Percentiles rank a stretch among this genome's conserved stretches.
Evolutionary conservation across 2,329 filamentous ascomycete species (phyloP).

Genomic region (Blastomyces percursus): DNA sequence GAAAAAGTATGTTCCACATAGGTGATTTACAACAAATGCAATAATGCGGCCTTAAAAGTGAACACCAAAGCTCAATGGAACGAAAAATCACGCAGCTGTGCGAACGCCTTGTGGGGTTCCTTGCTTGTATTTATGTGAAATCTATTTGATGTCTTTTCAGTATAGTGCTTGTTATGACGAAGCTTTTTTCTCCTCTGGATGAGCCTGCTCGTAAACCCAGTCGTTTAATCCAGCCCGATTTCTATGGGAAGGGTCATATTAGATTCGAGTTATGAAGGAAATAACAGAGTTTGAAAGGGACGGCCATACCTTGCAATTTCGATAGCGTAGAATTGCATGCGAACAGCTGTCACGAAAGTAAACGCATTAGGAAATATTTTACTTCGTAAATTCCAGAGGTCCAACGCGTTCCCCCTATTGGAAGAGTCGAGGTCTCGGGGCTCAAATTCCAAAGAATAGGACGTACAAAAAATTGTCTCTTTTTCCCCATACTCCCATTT

Average conservation of each 20-base stretch:
- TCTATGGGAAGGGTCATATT: slow-evolving; percentile 29
- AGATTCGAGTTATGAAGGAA: not conserved
- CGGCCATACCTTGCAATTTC: slow-evolving; percentile 55
- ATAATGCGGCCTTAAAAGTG: too few relatives aligned
- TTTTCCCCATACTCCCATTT: slow-evolving; percentile 78
- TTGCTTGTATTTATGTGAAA: too few relatives aligned
- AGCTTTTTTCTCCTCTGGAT: slow-evolving; percentile 33
- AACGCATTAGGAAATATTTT: not conserved
- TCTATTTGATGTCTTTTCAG: not conserved
- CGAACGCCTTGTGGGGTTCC: too few relatives aligned
- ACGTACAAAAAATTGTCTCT: slow-evolving; percentile 79
- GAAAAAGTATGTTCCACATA: too few relatives aligned
- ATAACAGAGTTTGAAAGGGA: not conserved
- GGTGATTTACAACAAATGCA: too few relatives aligned
- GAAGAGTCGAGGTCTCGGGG: too few relatives aligned
- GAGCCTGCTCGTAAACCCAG: slow-evolving; percentile 84
- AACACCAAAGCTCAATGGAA: too few relatives aligned
- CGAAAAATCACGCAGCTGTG: too few relatives aligned
- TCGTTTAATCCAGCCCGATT: slow-evolving; percentile 88
- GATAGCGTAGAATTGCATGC: slow-evolving; percentile 76
- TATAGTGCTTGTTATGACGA: slow-evolving; percentile 6
- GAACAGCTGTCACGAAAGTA: slow-evolving; percentile 39
- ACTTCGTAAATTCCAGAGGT: not conserved
- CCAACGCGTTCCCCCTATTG: not conserved
- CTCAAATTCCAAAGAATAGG: not conserved